Conservation (phyloP, 2,329 filamentous ascomycete species). For the Pseudogymnoascus sp. region DNA sequence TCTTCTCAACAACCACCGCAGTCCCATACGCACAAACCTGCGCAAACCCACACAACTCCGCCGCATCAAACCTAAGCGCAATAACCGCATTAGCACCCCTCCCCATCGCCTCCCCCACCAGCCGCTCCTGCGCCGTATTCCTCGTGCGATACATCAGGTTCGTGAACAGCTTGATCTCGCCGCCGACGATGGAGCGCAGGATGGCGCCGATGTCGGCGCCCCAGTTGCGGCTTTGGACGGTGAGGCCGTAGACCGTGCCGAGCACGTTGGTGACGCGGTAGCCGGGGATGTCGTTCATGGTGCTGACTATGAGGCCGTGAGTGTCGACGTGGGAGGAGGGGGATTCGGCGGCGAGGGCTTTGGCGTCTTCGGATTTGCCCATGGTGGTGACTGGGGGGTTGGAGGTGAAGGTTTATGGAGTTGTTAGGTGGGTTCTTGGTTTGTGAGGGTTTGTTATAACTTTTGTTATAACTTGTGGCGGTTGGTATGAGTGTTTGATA, state of each 20-base stretch:
- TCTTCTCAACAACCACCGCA: constrained; percentile 50
- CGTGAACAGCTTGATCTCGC: constrained; percentile 54
- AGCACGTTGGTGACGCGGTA: constrained; percentile 52
- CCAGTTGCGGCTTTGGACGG: constrained; percentile 52
- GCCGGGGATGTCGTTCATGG: constrained; percentile 58
- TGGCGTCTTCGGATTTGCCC: neutral
- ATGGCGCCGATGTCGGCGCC: constrained; percentile 50
- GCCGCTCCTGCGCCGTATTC: constrained; percentile 50
- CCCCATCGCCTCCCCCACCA: constrained; percentile 50
- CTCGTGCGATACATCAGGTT: constrained; percentile 52
- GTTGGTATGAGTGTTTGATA: neutral
- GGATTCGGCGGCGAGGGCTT: neutral
- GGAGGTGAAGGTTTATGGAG: neutral
- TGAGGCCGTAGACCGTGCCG: constrained; percentile 52
- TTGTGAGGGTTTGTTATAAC: neutral
- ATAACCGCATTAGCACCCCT: constrained; percentile 56
- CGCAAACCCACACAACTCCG: constrained; percentile 48
- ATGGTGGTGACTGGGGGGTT: constrained; percentile 21
- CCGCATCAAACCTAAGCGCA: constrained; percentile 51
- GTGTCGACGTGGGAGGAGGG: constrained; percentile 52
- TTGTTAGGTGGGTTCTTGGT: too few relatives aligned
- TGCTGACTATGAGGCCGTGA: constrained; percentile 53
- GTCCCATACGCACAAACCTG: constrained; percentile 57
- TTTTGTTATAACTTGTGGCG: neutral
- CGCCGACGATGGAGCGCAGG: constrained; percentile 50